Base-by-base conservation (phyloP, 2,329 filamentous ascomycete genomes). In the Fusarium sulawesiense region DNA sequence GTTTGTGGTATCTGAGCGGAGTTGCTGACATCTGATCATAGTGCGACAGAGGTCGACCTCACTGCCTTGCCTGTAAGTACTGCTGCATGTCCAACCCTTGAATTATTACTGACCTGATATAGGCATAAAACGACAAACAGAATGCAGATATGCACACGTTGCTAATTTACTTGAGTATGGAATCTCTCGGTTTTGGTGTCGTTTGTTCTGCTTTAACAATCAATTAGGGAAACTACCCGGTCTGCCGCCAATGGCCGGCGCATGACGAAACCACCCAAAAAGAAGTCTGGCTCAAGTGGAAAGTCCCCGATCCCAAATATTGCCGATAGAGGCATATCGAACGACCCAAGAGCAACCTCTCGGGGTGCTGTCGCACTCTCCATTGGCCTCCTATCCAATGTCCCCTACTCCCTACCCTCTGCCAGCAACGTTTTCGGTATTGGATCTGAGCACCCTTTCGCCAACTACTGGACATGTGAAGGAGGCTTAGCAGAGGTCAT, bases 401-500 rank as follows among this genome's bases (percentile, higher is more conserved):
- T 93, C 4, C 91, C 92, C 1, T 92, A 91, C 76, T 91, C 91
- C 0, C 84, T 88, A 44, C 88, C 90, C 12, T 89, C 89, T 9
- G 89, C 90, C 3, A 92, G 90, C 58, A 93, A 93, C 70, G 91
- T 94, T 58, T 94, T 94, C 76, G 92, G 92, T n/a, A 89, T 93
- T 68, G 92, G 91, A 16, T 89, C 90, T 1, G 91, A 93, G 76
- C 91, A 93, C 76, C 92, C 91, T 0, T 94, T 94, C 76, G 89
- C 91, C 74, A 94, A 94, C 76, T 94, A 94, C 79, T 95, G 92
- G 92, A 94, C 92, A 4, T 93, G 90, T 74, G 87, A 90, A 65
- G 92, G 92, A 49, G 92, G 92, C 0, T 81, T 95, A 20, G 84
- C 88, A 11, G 92, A 95, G 79, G 91, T 94, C 9, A 89, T 94